Evolutionary conservation across 2,329 filamentous ascomycete genomes (phyloP).

Genomic region (Curvularia sp.): DNA sequence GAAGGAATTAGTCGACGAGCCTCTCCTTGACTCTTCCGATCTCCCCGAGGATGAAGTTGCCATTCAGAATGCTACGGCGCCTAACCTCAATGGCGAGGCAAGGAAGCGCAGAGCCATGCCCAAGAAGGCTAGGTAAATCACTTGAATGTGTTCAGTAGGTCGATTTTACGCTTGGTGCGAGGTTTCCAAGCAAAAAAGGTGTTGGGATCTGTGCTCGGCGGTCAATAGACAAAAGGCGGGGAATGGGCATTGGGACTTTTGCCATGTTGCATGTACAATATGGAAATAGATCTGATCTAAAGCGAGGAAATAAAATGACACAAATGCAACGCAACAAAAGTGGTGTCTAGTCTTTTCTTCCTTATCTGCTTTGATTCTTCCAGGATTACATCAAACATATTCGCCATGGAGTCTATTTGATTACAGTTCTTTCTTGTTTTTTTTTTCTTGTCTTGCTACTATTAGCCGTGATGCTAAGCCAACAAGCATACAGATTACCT

Average conservation of each 20-base stretch:
- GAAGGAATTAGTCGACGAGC: constrained; percentile 46
- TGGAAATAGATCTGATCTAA: not conserved
- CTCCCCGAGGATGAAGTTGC: constrained; percentile 49
- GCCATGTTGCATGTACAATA: constrained; percentile 1
- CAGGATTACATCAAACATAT: not conserved
- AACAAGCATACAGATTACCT: not conserved
- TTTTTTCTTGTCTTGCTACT: not conserved
- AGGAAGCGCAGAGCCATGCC: constrained; percentile 50
- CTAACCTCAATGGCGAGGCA: constrained; percentile 56
- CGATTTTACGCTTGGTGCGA: not conserved
- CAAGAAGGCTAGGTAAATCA: constrained; percentile 33
- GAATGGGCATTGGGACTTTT: not conserved
- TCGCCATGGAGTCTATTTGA: not conserved
- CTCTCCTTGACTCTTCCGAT: constrained; percentile 46
- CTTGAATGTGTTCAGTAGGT: not conserved
- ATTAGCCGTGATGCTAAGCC: not conserved
- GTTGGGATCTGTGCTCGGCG: constrained; percentile 6
- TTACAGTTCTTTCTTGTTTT: not conserved
- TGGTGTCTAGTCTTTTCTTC: not conserved
- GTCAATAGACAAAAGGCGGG: not conserved
- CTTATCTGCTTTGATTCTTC: not conserved
- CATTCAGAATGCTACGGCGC: constrained; percentile 52
- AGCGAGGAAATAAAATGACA: not conserved
- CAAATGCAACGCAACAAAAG: not conserved
- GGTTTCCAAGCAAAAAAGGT: not conserved